A percentile compares a stretch with the other conserved stretches of the same genome.
Conservation (phyloP, 164 flowering plant species). For the Chimonanthus salicifolius region DNA sequence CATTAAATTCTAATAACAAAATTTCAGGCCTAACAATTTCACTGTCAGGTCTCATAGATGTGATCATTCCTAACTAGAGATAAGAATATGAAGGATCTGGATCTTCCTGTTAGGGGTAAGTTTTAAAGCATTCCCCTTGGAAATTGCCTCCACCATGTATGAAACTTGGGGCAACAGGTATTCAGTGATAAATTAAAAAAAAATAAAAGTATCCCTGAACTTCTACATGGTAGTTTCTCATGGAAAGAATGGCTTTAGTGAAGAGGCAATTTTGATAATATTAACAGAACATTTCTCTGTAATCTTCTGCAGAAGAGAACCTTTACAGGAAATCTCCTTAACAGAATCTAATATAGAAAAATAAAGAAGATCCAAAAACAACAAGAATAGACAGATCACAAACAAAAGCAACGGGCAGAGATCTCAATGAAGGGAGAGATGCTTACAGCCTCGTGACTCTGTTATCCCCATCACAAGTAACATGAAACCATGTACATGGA, state of each 20-base stretch:
- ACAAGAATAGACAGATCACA: neutral
- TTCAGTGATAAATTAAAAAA: no score
- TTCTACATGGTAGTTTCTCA: no score
- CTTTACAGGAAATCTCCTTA: neutral
- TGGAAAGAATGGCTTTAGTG: neutral
- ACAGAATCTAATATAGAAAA: neutral
- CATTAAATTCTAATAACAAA: no score
- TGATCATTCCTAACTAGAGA: no score
- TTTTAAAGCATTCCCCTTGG: no score
- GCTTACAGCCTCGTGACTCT: slow-evolving; percentile 67
- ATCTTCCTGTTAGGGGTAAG: no score
- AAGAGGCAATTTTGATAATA: neutral
- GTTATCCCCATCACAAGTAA: slow-evolving; percentile 54
- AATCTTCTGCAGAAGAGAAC: neutral
- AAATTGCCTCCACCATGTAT: neutral
- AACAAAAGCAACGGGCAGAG: neutral
- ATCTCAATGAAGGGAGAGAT: neutral
- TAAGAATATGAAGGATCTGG: no score
- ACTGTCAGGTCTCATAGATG: no score
- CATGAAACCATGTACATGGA: slow-evolving; percentile 85
- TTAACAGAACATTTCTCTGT: neutral
- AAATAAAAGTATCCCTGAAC: no score
- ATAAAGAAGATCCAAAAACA: neutral
- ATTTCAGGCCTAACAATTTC: no score
- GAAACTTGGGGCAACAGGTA: neutral